Conservation (phyloP, 2,329 filamentous ascomycete genomes). For the Beauveria brongniartii region DNA sequence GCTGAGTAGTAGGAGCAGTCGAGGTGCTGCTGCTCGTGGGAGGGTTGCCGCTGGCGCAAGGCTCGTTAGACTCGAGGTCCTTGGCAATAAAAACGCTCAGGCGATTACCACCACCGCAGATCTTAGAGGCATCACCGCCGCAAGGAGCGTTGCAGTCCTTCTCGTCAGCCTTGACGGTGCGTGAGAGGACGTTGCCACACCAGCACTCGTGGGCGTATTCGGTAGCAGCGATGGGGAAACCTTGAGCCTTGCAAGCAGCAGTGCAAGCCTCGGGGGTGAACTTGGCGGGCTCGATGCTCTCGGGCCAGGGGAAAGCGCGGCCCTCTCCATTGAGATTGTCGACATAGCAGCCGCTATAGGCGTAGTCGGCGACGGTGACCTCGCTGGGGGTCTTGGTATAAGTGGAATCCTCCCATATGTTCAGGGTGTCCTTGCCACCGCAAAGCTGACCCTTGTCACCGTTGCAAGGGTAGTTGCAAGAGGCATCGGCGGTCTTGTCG, state of each 20-base stretch:
- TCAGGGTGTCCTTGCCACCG: slow-evolving; percentile 39
- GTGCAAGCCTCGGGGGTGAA: slow-evolving; percentile 38
- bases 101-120: slow-evolving; percentile 35
- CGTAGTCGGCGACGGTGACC: slow-evolving; percentile 43
- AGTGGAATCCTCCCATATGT: slow-evolving; percentile 41
- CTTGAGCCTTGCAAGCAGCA: slow-evolving; percentile 31
- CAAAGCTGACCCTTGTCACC: slow-evolving; percentile 37
- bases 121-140: slow-evolving; percentile 34
- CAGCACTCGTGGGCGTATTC: slow-evolving; percentile 41
- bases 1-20: slow-evolving; percentile 7
- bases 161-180: slow-evolving; percentile 28
- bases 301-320: slow-evolving; percentile 37
- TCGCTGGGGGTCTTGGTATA: slow-evolving; percentile 36
- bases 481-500: slow-evolving; percentile 41
- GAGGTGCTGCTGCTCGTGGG: slow-evolving; percentile 16
- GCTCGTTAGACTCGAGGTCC: slow-evolving; percentile 41
- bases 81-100: slow-evolving; percentile 40
- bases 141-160: slow-evolving; percentile 43
- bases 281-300: slow-evolving; percentile 25
- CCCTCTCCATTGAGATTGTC: slow-evolving; percentile 31
- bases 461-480: slow-evolving; percentile 50
- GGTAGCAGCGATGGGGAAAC: slow-evolving; percentile 40
- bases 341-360: slow-evolving; percentile 53
- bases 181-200: slow-evolving; percentile 46
- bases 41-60: slow-evolving; percentile 32